phyloP scores from a whole-genome alignment of 176 grass and related monocot species.

The Canna indica region DNA sequence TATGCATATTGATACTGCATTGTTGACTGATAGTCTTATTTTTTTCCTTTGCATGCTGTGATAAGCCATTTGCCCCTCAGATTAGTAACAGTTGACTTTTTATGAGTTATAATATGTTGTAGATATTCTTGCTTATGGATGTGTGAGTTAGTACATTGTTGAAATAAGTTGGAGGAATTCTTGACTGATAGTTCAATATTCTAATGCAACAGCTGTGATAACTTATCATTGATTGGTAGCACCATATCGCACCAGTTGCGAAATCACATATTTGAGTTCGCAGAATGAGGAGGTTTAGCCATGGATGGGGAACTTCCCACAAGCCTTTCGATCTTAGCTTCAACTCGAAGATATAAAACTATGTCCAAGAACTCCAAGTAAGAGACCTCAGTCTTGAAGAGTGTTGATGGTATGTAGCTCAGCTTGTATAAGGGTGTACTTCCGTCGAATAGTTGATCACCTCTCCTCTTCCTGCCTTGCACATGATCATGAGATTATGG shows the following conservation, averaged over 20 bases:
- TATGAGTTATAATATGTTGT: no score
- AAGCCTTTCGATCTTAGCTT: conserved; percentile 73
- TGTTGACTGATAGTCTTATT: no score
- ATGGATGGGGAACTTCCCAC: conserved; percentile 95
- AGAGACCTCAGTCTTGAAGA: conserved; percentile 70
- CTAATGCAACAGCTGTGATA: no score
- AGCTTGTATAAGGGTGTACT: conserved; percentile 41
- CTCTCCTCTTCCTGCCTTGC: conserved; percentile 1
- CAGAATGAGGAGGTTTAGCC: conserved; percentile 86
- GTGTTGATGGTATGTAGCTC: conserved; percentile 60
- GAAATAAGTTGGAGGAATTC: no score
- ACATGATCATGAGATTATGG: neutral
- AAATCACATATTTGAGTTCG: conserved; percentile 54
- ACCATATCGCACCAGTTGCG: conserved; percentile 41
- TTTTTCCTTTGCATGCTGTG: no score
- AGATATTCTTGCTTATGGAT: no score
- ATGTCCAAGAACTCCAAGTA: conserved; percentile 88
- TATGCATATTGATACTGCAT: no score
- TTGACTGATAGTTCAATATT: no score
- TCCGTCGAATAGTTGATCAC: neutral
- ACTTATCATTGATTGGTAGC: no score
- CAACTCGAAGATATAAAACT: conserved; percentile 67
- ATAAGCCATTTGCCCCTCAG: no score
- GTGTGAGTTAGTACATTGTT: no score
- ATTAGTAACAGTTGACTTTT: no score